A percentile compares a stretch with the other conserved stretches of the same genome.
Conservation (phyloP, 192 early-diverging fungal species). For the Funneliformis geosporum region DNA sequence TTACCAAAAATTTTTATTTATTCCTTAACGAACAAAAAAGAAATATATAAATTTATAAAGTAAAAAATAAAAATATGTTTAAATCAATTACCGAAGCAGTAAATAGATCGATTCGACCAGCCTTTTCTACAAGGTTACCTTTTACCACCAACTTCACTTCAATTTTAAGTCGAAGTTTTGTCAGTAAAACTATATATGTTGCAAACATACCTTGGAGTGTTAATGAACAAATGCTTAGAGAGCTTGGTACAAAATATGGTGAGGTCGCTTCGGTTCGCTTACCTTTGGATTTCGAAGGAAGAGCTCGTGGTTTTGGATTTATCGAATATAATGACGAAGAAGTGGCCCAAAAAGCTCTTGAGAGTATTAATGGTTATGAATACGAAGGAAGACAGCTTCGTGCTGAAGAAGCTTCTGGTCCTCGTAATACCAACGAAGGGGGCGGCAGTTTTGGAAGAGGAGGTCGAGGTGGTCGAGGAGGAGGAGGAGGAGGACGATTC, state of each 20-base stretch:
- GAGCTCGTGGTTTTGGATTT: conserved; percentile 9
- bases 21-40: no score
- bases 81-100: neutral
- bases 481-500: neutral
- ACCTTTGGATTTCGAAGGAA: conserved; percentile 11
- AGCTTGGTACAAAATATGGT: conserved; percentile 1
- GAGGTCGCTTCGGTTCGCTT: conserved; percentile 7
- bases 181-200: conserved; percentile 5
- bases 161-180: conserved; percentile 6
- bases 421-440: neutral
- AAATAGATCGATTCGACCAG: neutral
- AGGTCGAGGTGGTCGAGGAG: neutral
- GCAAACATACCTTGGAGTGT: conserved; percentile 25
- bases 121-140: neutral
- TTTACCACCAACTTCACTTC: neutral
- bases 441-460: neutral
- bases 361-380: neutral
- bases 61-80: neutral
- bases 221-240: conserved; percentile 32
- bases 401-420: conserved; percentile 12
- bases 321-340: conserved; percentile 29
- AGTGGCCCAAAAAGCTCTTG: conserved; percentile 10
- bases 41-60: neutral
- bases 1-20: no score
- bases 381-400: neutral